phyloP scores from a whole-genome alignment of 2,329 filamentous ascomycete genomes.

The Pseudogymnoascus pannorum region DNA sequence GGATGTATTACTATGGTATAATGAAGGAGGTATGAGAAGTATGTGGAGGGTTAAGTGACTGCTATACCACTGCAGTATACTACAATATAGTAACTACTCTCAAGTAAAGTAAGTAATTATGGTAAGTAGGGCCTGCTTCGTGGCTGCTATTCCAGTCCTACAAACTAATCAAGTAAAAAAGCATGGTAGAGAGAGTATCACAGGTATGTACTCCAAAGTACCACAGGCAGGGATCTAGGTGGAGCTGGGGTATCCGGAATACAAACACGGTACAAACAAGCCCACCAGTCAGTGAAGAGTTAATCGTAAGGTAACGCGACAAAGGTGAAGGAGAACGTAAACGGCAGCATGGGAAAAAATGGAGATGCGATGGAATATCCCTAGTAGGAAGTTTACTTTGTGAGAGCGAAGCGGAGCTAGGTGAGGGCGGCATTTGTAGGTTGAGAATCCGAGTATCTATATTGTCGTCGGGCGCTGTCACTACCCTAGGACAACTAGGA shows the following conservation, averaged over 20 bases:
- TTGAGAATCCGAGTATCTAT: neutral
- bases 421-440: neutral
- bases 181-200: neutral
- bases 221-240: neutral
- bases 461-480: neutral
- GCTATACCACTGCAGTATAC: too few species aligned
- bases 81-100: too few species aligned
- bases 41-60: neutral
- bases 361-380: neutral
- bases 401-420: neutral
- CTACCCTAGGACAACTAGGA: too few species aligned
- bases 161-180: neutral
- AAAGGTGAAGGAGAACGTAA: neutral
- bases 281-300: neutral
- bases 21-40: neutral
- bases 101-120: too few species aligned
- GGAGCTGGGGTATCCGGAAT: constrained; percentile 1
- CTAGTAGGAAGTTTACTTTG: neutral
- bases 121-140: too few species aligned
- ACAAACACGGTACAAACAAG: neutral
- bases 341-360: neutral
- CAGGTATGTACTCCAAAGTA: neutral
- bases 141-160: too few species aligned
- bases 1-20: too few species aligned
- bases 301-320: neutral